A percentile compares a stretch with the other conserved stretches of the same genome.
phyloP scores from a whole-genome alignment of 208 protist species.

The Leptomonas seymouri region DNA sequence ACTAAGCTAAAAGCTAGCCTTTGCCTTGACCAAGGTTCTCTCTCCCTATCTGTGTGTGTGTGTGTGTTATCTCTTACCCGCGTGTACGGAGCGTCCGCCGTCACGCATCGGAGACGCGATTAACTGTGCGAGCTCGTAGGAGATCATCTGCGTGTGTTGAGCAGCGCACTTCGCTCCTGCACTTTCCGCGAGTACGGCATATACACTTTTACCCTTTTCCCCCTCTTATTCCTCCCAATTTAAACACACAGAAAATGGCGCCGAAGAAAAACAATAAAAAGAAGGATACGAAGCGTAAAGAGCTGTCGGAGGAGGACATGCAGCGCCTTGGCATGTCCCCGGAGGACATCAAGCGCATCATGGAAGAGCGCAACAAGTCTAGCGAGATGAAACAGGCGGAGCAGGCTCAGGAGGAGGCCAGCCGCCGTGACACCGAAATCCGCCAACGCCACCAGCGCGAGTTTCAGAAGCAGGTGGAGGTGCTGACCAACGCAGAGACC shows the following conservation, averaged over 20 bases:
- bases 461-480: constrained; percentile 37
- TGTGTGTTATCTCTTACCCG: no score
- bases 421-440: constrained; percentile 37
- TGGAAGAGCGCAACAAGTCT: constrained; percentile 70
- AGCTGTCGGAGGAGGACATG: constrained; percentile 76
- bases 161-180: no score
- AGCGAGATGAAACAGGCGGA: constrained; percentile 60
- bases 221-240: not conserved
- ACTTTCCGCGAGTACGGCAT: not conserved
- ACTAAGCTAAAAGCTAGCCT: no score
- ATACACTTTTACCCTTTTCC: not conserved
- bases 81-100: no score
- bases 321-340: constrained; percentile 76
- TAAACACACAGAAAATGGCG: constrained; percentile 29
- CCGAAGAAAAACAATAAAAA: constrained; percentile 62
- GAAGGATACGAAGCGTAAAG: constrained; percentile 60
- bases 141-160: no score
- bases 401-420: constrained; percentile 34
- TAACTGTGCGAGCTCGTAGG: no score
- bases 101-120: no score
- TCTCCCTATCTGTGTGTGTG: no score
- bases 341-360: constrained; percentile 69
- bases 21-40: no score
- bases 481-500: constrained; percentile 27
- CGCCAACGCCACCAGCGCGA: constrained; percentile 42